Base-by-base conservation (phyloP, 228 moss, liverwort and hornwort species). In the Sphagnum fallax region DNA sequence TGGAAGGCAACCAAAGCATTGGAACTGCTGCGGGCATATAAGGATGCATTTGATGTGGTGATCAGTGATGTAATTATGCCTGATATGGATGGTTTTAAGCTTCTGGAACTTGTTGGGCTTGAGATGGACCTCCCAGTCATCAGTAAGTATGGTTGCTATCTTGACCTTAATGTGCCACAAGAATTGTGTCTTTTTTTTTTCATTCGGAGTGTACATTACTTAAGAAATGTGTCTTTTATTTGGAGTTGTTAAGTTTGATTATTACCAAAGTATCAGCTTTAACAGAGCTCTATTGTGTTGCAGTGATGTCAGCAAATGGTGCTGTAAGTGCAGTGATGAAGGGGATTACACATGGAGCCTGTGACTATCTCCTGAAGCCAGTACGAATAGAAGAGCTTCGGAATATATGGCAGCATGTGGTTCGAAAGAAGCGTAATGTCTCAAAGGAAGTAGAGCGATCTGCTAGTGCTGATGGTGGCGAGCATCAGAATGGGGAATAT, bases 321-420 rank as follows among this genome's bases (percentile, higher is more conserved):
- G 67, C 50, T 50, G 52, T 52, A 13, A 16, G 52, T 49, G 52
- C 51, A 52, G 67, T 67, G 6, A 67, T 67, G 67, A 67, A 67
- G 67, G 67, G 67, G 47, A 16, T 67, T 10, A 67, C 67, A 74
- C 84, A 81, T 48, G 84, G 84, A 67, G 84, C 84, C 0, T 81
- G 81, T 6, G 84, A 84, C 70, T 84, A 81, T 65, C 80, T 84
- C 51, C 77, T 81, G 15, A 84, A 84, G 71, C 84, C 84, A 1
- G 78, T 84, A 8, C 77, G 81, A 12, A 78, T 80, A n/a, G 80
- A 78, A 71, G 80, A 84, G 65, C 80, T 84, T 8, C 63, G 78
- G 57, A 84, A 81, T 16, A 81, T 87, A 48, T 87, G 87, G 87
- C 87, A 87, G 68, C 87, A 87, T 66, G 83, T 87, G 6, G 78